Conservation (phyloP, 805 yeast genomes). For the Metschnikowia chrysomelidarum region DNA sequence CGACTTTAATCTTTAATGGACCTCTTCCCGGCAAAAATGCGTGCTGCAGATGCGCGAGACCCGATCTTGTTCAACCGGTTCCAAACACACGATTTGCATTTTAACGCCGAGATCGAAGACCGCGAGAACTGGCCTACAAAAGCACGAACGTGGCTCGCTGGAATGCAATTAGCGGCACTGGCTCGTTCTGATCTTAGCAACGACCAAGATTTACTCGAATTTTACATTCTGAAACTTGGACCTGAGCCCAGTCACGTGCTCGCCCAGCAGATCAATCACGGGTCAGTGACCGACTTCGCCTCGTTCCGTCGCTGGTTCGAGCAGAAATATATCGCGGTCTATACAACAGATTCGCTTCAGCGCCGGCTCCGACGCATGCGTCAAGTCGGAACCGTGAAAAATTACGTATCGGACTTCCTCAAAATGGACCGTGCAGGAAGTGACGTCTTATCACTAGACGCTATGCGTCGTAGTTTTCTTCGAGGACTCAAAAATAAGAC, state of each 20-base stretch:
- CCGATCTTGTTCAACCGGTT: too few relatives aligned
- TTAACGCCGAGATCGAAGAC: constrained; percentile 1
- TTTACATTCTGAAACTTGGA: not conserved
- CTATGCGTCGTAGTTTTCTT: not conserved
- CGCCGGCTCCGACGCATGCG: not conserved
- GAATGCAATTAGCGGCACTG: too few relatives aligned
- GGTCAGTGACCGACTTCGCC: not conserved
- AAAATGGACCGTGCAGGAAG: not conserved
- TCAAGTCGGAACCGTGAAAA: too few relatives aligned
- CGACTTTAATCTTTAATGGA: too few relatives aligned
- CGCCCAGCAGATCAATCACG: not conserved
- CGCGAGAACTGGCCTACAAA: constrained; percentile 1
- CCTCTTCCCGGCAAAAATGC: too few relatives aligned
- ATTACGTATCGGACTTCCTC: not conserved
- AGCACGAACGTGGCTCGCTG: not conserved
- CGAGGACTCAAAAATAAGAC: constrained; percentile 1
- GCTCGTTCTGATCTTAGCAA: not conserved
- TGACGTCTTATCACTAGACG: not conserved
- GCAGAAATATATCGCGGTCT: not conserved
- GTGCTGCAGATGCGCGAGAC: too few relatives aligned
- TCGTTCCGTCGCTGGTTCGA: constrained; percentile 1
- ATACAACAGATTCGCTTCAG: not conserved
- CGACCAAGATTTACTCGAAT: not conserved
- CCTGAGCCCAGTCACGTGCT: not conserved
- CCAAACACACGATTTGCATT: not conserved